Conservation (phyloP, 768 basidiomycete genomes). For the Cubamyces lactineus region DNA sequence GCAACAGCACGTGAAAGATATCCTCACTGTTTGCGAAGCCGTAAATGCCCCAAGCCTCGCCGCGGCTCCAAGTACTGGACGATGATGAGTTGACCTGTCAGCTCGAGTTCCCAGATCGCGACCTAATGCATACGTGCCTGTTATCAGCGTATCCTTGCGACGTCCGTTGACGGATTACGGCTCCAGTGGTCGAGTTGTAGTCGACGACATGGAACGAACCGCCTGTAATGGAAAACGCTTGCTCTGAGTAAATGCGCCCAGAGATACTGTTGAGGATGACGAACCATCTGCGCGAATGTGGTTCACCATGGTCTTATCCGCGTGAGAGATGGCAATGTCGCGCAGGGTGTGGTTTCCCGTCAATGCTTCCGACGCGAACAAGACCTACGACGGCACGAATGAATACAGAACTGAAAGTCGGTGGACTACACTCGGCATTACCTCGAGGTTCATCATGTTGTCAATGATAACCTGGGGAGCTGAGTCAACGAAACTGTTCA, state of each 20-base stretch:
- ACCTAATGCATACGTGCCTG: slow-evolving; percentile 25
- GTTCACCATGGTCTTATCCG: slow-evolving; percentile 67
- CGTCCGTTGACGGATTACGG: slow-evolving; percentile 58
- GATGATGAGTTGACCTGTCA: background rate
- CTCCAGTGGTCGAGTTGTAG: slow-evolving; percentile 67
- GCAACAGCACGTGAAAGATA: background rate
- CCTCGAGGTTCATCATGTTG: slow-evolving; percentile 80
- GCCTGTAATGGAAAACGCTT: slow-evolving; percentile 22
- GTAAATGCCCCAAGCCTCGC: slow-evolving; percentile 73
- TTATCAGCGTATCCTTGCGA: slow-evolving; percentile 63
- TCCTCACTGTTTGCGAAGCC: slow-evolving; percentile 69
- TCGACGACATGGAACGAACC: slow-evolving; percentile 58
- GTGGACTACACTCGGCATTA: slow-evolving; percentile 12
- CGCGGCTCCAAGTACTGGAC: slow-evolving; percentile 71
- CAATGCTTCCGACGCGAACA: slow-evolving; percentile 60
- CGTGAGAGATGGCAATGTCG: slow-evolving; percentile 64
- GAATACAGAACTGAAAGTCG: background rate
- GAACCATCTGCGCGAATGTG: slow-evolving; percentile 67
- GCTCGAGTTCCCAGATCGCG: background rate
- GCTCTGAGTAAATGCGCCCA: background rate
- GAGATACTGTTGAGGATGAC: slow-evolving; percentile 18
- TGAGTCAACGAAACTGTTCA: slow-evolving; percentile 1
- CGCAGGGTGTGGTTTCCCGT: slow-evolving; percentile 62
- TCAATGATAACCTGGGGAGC: slow-evolving; percentile 65
- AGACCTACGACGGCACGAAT: slow-evolving; percentile 34